phyloP scores from a whole-genome alignment of 176 grass and related monocot species.

The Poa pratensis region DNA sequence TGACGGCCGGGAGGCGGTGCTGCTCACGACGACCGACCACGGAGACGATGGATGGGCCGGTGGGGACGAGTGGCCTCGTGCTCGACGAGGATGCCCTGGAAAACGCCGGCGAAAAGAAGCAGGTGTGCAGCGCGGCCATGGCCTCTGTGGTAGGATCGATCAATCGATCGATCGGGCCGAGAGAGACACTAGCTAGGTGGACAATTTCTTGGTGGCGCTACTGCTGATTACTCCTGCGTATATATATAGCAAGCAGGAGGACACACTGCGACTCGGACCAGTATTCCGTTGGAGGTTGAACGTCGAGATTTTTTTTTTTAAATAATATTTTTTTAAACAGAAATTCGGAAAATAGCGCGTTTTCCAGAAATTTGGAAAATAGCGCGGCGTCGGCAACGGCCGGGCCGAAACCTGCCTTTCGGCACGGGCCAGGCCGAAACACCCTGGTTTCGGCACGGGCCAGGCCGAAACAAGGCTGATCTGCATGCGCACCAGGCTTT shows the following conservation, averaged over 20 bases:
- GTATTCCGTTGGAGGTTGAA: background rate
- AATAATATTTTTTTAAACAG: no score
- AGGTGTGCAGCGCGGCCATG: conserved; percentile 6
- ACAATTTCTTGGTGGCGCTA: background rate
- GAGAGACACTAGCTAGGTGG: background rate
- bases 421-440: no score
- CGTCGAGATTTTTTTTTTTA: no score
- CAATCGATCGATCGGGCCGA: background rate
- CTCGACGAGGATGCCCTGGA: background rate
- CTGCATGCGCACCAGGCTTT: no score
- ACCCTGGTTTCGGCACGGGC: no score
- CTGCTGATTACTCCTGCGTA: background rate
- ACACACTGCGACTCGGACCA: background rate
- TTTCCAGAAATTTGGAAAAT: no score
- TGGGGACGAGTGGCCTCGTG: background rate
- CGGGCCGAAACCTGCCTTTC: no score
- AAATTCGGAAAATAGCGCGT: no score
- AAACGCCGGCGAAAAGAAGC: background rate
- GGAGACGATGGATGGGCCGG: background rate
- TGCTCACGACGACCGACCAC: background rate
- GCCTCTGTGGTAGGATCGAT: background rate
- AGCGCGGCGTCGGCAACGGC: no score
- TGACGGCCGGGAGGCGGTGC: background rate
- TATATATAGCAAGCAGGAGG: background rate
- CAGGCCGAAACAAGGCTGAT: no score